Conservation (phyloP, 2,329 filamentous ascomycete species). For the Monilinia fructigena region DNA sequence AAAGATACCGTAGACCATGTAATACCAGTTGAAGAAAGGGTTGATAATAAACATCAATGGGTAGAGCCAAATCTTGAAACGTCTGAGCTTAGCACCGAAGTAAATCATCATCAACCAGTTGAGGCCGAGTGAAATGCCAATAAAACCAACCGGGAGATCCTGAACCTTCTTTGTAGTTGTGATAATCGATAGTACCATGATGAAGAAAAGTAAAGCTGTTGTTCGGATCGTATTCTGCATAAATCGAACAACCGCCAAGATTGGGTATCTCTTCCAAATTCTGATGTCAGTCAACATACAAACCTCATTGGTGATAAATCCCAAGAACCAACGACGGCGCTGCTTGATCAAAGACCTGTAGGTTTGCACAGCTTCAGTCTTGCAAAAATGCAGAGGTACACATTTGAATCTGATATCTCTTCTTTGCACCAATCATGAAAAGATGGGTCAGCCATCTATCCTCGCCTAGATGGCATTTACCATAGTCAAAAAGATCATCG, state of each 20-base stretch:
- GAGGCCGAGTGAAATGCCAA: conserved; percentile 84
- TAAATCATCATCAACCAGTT: conserved; percentile 97
- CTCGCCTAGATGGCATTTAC: conserved; percentile 91
- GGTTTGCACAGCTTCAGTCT: conserved; percentile 93
- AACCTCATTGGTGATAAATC: conserved; percentile 96
- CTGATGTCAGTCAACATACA: conserved; percentile 96
- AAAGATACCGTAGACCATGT: conserved; percentile 59
- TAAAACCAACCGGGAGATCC: conserved; percentile 88
- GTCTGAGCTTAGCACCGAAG: conserved; percentile 80
- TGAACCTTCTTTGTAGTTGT: conserved; percentile 77
- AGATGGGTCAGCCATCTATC: conserved; percentile 96
- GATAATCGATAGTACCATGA: conserved; percentile 82
- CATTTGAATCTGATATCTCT: conserved; percentile 95
- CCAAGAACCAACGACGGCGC: conserved; percentile 91
- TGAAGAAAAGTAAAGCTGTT: conserved; percentile 89
- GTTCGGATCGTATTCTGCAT: conserved; percentile 96
- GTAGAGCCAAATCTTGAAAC: conserved; percentile 94
- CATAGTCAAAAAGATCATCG: conserved; percentile 94
- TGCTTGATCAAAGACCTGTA: conserved; percentile 87
- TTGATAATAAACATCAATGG: conserved; percentile 94
- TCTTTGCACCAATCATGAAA: conserved; percentile 96
- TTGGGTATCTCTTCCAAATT: conserved; percentile 86
- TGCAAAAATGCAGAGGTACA: conserved; percentile 97
- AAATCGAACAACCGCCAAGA: conserved; percentile 82
- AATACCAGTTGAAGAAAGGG: conserved; percentile 97